Percentiles rank a stretch among this genome's conserved stretches.
Evolutionary conservation across 2,329 filamentous ascomycete species (phyloP).

Genomic region (Fusarium setosum): DNA sequence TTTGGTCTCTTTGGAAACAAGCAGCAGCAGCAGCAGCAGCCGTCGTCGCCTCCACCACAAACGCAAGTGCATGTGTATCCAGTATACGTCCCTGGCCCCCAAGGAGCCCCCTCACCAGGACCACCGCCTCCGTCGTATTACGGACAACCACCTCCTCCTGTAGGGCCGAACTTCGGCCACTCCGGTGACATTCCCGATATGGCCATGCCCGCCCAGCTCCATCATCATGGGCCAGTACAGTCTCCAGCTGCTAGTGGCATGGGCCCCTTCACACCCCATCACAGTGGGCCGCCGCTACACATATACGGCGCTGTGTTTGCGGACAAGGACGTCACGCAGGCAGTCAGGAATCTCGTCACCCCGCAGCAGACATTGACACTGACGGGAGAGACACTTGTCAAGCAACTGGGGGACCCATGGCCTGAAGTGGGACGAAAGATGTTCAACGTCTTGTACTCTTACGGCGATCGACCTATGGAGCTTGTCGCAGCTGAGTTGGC

Average conservation of each 20-base stretch:
- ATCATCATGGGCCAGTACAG: background rate
- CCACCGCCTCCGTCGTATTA: conserved; percentile 10
- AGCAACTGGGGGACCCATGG: conserved; percentile 19
- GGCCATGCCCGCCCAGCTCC: background rate
- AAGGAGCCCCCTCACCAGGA: background rate
- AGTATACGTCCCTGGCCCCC: conserved; percentile 16
- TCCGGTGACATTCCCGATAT: background rate
- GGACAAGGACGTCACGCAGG: conserved; percentile 16
- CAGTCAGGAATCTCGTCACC: conserved; percentile 1
- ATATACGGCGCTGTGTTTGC: conserved; percentile 21
- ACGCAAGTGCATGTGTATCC: conserved; percentile 20
- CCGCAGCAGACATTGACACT: conserved; percentile 6
- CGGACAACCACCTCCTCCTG: conserved; percentile 9
- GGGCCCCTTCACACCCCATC: background rate
- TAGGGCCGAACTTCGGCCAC: background rate
- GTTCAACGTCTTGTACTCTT: conserved; percentile 21
- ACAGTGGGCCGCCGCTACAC: conserved; percentile 2
- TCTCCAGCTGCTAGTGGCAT: background rate
- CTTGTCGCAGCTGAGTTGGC: conserved; percentile 14
- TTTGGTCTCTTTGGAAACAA: conserved; percentile 16
- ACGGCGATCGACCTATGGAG: conserved; percentile 21
- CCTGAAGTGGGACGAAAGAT: conserved; percentile 16
- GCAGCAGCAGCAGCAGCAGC: background rate
- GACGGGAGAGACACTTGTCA: background rate
- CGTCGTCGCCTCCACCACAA: background rate